A percentile compares a stretch with the other conserved stretches of the same genome.
Conservation (phyloP, 345 rosid species). For the Cardamine chenopodiifolia region DNA sequence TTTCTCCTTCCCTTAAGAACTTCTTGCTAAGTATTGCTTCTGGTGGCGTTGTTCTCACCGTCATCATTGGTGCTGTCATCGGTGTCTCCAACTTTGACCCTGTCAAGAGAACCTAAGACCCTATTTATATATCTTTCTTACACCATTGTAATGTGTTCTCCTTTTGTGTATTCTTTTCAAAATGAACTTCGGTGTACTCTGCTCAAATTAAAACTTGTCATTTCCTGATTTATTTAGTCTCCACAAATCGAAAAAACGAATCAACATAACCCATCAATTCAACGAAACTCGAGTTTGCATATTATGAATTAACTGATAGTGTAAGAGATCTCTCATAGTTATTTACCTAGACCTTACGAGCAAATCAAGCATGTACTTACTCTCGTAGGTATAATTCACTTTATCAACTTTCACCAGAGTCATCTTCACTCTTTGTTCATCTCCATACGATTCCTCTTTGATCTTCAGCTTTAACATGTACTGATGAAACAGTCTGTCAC, state of each 20-base stretch:
- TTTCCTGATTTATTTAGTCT: neutral
- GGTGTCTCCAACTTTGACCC: constrained; percentile 76
- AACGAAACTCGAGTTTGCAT: constrained; percentile 10
- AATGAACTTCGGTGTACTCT: constrained; percentile 20
- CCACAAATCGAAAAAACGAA: neutral
- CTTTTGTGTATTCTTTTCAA: constrained; percentile 27
- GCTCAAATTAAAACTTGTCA: neutral
- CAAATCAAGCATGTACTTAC: constrained; percentile 63
- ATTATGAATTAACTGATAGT: constrained; percentile 4
- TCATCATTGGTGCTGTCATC: constrained; percentile 64
- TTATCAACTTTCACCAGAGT: constrained; percentile 71
- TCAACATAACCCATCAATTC: neutral
- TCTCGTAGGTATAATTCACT: constrained; percentile 63
- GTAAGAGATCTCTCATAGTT: neutral
- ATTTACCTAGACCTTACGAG: constrained; percentile 35
- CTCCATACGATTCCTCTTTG: constrained; percentile 83
- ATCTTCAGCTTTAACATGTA: constrained; percentile 75
- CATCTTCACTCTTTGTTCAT: constrained; percentile 79
- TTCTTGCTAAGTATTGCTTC: constrained; percentile 88
- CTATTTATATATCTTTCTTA: constrained; percentile 4
- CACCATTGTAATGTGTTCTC: constrained; percentile 21
- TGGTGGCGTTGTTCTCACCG: constrained; percentile 67
- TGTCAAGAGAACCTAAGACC: constrained; percentile 65
- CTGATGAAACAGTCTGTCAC: constrained; percentile 57
- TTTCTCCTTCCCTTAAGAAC: constrained; percentile 87